A percentile compares a stretch with the other conserved stretches of the same genome.
Evolutionary conservation across 1,284 basidiomycete genomes (phyloP).

Genomic region (Ganoderma lingzhi): DNA sequence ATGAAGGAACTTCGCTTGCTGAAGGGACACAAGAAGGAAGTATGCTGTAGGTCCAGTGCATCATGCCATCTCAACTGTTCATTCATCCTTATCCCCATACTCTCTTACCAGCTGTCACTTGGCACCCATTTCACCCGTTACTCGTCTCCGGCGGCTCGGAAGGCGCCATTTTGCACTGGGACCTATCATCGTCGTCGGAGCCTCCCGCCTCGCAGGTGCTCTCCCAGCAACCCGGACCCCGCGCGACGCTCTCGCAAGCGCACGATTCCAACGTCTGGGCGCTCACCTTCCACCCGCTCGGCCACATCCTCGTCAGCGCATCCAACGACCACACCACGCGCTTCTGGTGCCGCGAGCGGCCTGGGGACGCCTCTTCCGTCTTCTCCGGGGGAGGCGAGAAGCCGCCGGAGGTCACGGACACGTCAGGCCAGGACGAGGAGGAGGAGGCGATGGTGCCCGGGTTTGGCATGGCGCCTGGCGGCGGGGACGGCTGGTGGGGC

Average conservation of each 20-base stretch:
- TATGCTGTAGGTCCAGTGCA: slow-evolving; percentile 74
- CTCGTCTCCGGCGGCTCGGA: slow-evolving; percentile 95
- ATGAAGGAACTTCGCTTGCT: slow-evolving; percentile 95
- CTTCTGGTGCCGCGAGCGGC: slow-evolving; percentile 94
- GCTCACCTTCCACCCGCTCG: slow-evolving; percentile 94
- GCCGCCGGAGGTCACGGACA: slow-evolving; percentile 67
- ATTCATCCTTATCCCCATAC: background rate
- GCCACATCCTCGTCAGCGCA: slow-evolving; percentile 92
- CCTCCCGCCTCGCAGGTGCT: slow-evolving; percentile 43
- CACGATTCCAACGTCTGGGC: slow-evolving; percentile 99
- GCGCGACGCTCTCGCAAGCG: slow-evolving; percentile 88
- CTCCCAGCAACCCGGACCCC: slow-evolving; percentile 58
- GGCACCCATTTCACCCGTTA: slow-evolving; percentile 95
- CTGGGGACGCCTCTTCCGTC: slow-evolving; percentile 74
- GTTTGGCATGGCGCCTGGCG: slow-evolving; percentile 37
- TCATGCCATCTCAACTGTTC: slow-evolving; percentile 1
- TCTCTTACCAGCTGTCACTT: slow-evolving; percentile 74
- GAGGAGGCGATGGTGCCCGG: slow-evolving; percentile 71
- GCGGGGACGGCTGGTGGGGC: slow-evolving; percentile 23
- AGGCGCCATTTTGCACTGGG: slow-evolving; percentile 94
- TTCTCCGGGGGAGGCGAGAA: slow-evolving; percentile 82
- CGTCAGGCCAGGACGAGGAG: slow-evolving; percentile 69
- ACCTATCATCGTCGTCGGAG: slow-evolving; percentile 59
- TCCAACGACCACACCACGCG: slow-evolving; percentile 98
- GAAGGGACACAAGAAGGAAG: slow-evolving; percentile 97